Base-by-base conservation (phyloP, 805 yeast genomes). In the Wickerhamomyces pijperi region DNA sequence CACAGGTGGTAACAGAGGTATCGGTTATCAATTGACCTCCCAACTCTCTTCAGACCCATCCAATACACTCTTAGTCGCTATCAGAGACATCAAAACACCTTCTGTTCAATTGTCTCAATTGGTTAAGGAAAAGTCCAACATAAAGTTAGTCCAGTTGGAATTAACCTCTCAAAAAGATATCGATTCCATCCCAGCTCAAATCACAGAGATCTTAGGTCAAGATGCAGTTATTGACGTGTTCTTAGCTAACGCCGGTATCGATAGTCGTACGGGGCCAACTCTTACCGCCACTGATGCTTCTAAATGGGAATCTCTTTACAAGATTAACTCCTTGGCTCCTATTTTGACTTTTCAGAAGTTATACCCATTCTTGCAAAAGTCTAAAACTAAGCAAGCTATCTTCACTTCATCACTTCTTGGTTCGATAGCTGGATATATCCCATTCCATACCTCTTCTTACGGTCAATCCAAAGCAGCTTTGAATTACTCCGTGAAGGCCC, bases 391-490 rank as follows among this genome's bases (percentile, higher is more conserved):
- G 42, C 45, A 56, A 34, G 36, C 60, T 15, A 40, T 56, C 14
- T 55, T 56, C 35, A 39, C 56, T 7, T 49, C 64, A 8, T 46
- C 56, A 18, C 13, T 35, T 13, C 56, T 50, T 6, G 65, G 55
- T 6, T 48, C 56, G 18, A 42, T 53, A 15, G 35, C 35, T 7
- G 38, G 35, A 4, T 49, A 37, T 34, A 15, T 44, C 5, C 49
- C 51, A 6, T 17, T 48, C n/a, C 16, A 46, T 5, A 34, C 41
- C 16, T 43, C 54, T n/a, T 58, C 60, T 16, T 64, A 64, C 40
- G 66, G 66, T 3, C 49, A 47, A 32, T 56, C 65, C 7, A 64
- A 65, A 46, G 62, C 66, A 8, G 68, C 63, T 1, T 43, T 63
- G 41, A 62, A 64, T 50, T 57, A 49, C 46, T 42, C 56, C 13